Percentiles rank a stretch among this genome's conserved stretches.
phyloP scores from a whole-genome alignment of 306 rosid species.

The Sphenostylis stenocarpa region DNA sequence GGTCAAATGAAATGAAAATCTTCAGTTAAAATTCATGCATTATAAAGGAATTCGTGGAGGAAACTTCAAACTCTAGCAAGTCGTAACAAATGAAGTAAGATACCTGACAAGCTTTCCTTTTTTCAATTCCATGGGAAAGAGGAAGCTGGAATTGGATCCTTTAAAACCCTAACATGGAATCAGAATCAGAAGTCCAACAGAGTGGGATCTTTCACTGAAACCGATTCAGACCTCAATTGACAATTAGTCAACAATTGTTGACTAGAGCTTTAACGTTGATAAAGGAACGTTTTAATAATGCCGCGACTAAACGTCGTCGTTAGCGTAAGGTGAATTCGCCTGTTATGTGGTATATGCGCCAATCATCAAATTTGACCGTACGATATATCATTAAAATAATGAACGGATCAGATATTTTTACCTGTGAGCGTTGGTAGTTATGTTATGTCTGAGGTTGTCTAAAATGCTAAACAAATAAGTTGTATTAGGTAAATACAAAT shows the following conservation, averaged over 20 bases:
- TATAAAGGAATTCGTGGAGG: not conserved
- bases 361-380: too few species aligned
- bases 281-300: not conserved
- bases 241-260: constrained; percentile 29
- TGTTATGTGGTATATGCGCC: too few species aligned
- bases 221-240: not conserved
- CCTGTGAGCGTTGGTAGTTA: too few species aligned
- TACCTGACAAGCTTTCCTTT: constrained; percentile 81
- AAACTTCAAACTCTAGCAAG: constrained; percentile 2
- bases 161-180: constrained; percentile 39
- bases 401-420: too few species aligned
- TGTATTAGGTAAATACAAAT: too few species aligned
- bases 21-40: not conserved
- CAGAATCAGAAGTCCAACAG: not conserved
- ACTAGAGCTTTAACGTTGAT: not conserved
- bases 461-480: too few species aligned
- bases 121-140: constrained; percentile 58
- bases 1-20: not conserved
- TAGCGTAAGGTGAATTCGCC: too few species aligned
- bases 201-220: constrained; percentile 17
- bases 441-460: too few species aligned
- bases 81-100: not conserved
- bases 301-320: not conserved
- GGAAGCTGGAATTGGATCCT: constrained; percentile 27
- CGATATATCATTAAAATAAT: too few species aligned